These are phyloP conservation scores for Moniliella sp. DNA, from an alignment of 1,284 basidiomycete genomes.

Conservation along the genomic window DNA sequence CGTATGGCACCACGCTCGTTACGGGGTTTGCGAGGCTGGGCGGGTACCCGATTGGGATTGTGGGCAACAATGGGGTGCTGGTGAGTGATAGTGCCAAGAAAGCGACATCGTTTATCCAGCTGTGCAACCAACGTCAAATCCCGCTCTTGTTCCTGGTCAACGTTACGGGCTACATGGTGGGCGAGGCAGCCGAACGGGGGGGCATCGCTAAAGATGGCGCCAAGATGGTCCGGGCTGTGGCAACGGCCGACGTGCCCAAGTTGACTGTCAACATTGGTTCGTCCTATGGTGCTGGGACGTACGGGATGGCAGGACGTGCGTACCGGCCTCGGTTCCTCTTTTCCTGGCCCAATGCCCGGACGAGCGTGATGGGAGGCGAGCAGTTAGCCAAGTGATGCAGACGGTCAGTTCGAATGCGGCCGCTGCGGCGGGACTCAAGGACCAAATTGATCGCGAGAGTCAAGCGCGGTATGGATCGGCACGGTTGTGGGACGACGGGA, in stretches of 20 bases:
- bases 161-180: slow-evolving; percentile 76
- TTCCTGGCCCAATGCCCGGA: slow-evolving; percentile 94
- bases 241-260: slow-evolving; percentile 79
- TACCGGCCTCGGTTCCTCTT: slow-evolving; percentile 82
- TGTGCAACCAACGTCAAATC: slow-evolving; percentile 72
- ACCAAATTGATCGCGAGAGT: slow-evolving; percentile 65
- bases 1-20: slow-evolving; percentile 69
- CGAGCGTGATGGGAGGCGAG: slow-evolving; percentile 85
- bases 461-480: slow-evolving; percentile 67
- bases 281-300: slow-evolving; percentile 82
- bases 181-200: slow-evolving; percentile 73
- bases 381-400: slow-evolving; percentile 79
- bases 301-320: slow-evolving; percentile 39
- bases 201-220: slow-evolving; percentile 92
- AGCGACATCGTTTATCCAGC: slow-evolving; percentile 78
- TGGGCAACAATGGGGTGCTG: slow-evolving; percentile 80
- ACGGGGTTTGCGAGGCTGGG: slow-evolving; percentile 44
- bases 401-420: slow-evolving; percentile 44
- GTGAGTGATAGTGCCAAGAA: slow-evolving; percentile 81
- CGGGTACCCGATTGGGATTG: slow-evolving; percentile 38
- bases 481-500: slow-evolving; percentile 79
- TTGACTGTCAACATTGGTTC: slow-evolving; percentile 83
- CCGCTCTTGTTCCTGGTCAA: slow-evolving; percentile 82
- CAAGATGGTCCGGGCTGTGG: slow-evolving; percentile 90
- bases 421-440: slow-evolving; percentile 41